phyloP scores from a whole-genome alignment of 2,329 filamentous ascomycete genomes.

The Sarocladium kiliense region DNA sequence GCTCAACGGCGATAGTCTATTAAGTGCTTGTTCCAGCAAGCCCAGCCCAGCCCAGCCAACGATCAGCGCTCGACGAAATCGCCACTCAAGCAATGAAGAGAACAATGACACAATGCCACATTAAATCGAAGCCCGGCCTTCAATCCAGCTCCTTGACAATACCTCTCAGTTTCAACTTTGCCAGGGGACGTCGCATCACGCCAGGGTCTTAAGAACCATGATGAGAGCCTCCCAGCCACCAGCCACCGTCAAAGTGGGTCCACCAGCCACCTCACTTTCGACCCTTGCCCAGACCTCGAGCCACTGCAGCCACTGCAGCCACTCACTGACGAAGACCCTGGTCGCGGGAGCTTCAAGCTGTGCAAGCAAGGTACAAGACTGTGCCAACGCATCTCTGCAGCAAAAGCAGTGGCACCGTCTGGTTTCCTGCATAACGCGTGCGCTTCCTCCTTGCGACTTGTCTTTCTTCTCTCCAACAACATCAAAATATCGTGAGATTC shows the following conservation, averaged over 20 bases:
- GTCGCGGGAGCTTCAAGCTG: background rate
- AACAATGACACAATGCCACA: no score
- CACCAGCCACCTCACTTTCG: slow-evolving; percentile 9
- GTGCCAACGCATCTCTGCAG: slow-evolving; percentile 8
- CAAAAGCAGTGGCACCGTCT: background rate
- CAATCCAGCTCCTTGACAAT: no score
- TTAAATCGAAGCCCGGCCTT: no score
- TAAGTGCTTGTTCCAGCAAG: no score
- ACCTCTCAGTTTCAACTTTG: background rate
- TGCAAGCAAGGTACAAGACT: background rate
- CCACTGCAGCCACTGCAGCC: background rate
- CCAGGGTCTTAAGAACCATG: background rate
- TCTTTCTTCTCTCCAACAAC: background rate
- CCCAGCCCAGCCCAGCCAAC: no score
- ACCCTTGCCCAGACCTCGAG: background rate
- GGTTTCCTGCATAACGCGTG: slow-evolving; percentile 1
- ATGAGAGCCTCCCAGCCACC: background rate
- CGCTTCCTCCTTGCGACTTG: background rate
- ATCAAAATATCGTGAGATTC: slow-evolving; percentile 4
- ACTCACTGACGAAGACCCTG: background rate
- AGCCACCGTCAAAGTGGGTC: slow-evolving; percentile 6
- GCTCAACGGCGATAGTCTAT: no score
- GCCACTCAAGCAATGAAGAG: no score
- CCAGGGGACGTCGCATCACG: background rate
- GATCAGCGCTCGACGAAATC: no score